A percentile compares a stretch with the other conserved stretches of the same genome.
Conservation (phyloP, 257 asterid genomes). For the Penstemon newberryi region DNA sequence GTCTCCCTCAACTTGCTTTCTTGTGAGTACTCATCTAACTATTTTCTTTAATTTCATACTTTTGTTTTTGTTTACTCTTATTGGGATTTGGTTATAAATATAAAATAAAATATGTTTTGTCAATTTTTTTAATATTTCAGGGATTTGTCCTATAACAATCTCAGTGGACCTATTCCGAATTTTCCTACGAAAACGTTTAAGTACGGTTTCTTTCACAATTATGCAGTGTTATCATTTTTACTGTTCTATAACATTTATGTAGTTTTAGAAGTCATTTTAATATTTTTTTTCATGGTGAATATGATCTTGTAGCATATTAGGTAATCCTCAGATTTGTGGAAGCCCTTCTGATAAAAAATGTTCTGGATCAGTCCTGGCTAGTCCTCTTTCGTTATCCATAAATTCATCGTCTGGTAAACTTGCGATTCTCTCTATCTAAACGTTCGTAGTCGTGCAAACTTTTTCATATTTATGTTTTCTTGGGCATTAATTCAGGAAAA, state of each 20-base stretch:
- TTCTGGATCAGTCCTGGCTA: constrained; percentile 50
- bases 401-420: constrained; percentile 52
- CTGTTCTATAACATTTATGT: neutral
- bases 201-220: constrained; percentile 47
- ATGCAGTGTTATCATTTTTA: constrained; percentile 16
- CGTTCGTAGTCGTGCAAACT: neutral
- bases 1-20: constrained; percentile 90
- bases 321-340: constrained; percentile 84
- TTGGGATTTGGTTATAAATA: constrained; percentile 21
- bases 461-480: neutral
- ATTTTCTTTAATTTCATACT: constrained; percentile 13
- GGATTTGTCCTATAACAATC: constrained; percentile 95
- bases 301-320: constrained; percentile 51
- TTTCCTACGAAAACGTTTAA: constrained; percentile 80
- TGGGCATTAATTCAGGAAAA: constrained; percentile 41
- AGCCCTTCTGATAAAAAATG: constrained; percentile 64
- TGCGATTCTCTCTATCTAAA: neutral
- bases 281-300: constrained; percentile 8
- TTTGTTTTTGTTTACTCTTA: constrained; percentile 25
- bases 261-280: neutral
- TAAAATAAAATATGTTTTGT: constrained; percentile 31
- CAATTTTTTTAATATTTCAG: constrained; percentile 42
- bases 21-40: constrained; percentile 63
- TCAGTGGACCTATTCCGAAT: constrained; percentile 82
- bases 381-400: constrained; percentile 56